Conservation (phyloP, 1,284 basidiomycete genomes). For the Phaffia rhodozyma region DNA sequence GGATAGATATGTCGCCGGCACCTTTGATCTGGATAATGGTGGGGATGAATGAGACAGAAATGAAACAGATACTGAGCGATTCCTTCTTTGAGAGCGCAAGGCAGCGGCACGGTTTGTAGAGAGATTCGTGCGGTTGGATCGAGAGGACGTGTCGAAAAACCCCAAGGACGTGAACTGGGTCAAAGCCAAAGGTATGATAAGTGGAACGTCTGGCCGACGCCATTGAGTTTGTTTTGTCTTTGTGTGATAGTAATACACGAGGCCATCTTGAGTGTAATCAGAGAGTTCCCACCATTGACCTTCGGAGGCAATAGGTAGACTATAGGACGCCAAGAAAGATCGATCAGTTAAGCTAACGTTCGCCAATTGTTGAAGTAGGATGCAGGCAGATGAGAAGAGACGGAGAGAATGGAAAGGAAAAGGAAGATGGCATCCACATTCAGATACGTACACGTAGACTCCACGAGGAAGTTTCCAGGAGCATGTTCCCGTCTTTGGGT, state of each 20-base stretch:
- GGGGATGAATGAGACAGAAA: slow-evolving; percentile 1
- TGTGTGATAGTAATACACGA: slow-evolving; percentile 88
- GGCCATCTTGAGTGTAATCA: slow-evolving; percentile 60
- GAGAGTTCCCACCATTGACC: slow-evolving; percentile 94
- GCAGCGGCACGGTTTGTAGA: background rate
- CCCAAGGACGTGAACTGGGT: slow-evolving; percentile 48
- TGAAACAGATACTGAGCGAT: slow-evolving; percentile 8
- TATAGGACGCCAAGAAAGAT: slow-evolving; percentile 26
- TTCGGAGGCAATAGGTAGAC: slow-evolving; percentile 64
- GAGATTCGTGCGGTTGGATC: background rate
- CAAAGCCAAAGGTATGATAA: slow-evolving; percentile 78
- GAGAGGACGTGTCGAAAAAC: background rate
- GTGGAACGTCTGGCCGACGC: slow-evolving; percentile 62
- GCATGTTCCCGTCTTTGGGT: slow-evolving; percentile 79
- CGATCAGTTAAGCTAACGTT: background rate
- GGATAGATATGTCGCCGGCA: background rate
- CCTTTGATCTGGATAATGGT: background rate
- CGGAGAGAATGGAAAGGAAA: background rate
- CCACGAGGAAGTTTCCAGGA: slow-evolving; percentile 86
- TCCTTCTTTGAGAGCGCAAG: slow-evolving; percentile 11
- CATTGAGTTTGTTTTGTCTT: slow-evolving; percentile 75
- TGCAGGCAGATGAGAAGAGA: background rate
- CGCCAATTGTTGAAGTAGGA: background rate
- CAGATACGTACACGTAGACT: slow-evolving; percentile 58
- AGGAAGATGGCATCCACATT: background rate